Evolutionary conservation across 768 basidiomycete species (phyloP).

Genomic region (Epithele typhae): DNA sequence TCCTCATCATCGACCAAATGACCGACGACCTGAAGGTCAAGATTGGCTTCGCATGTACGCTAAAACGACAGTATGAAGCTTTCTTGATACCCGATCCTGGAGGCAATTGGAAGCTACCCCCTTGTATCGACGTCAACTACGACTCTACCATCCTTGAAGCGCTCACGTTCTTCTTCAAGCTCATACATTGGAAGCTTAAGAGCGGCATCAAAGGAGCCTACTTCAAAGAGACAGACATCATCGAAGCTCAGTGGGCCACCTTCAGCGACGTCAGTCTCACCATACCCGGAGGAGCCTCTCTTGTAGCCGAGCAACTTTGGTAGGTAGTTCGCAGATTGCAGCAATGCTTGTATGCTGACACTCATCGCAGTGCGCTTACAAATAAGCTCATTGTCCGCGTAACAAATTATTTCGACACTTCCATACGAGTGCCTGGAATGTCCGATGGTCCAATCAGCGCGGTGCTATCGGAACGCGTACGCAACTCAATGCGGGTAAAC

Average conservation of each 20-base stretch:
- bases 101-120: constrained; percentile 84
- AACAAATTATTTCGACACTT: constrained; percentile 91
- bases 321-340: constrained; percentile 33
- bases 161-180: constrained; percentile 83
- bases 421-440: constrained; percentile 73
- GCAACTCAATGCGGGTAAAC: constrained; percentile 22
- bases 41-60: constrained; percentile 88
- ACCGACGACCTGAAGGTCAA: constrained; percentile 88
- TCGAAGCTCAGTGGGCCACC: constrained; percentile 95
- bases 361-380: constrained; percentile 65
- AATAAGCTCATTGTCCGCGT: constrained; percentile 92
- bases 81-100: constrained; percentile 83
- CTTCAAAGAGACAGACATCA: constrained; percentile 97
- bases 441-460: constrained; percentile 21
- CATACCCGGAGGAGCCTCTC: constrained; percentile 78
- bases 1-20: constrained; percentile 91
- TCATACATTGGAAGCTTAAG: constrained; percentile 95
- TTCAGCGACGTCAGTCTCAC: constrained; percentile 90
- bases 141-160: constrained; percentile 87
- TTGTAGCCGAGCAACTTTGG: constrained; percentile 97
- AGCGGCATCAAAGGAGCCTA: constrained; percentile 88
- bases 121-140: constrained; percentile 87
- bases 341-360: neutral
- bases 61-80: constrained; percentile 92
- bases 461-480: constrained; percentile 7